Conservation (phyloP, 768 basidiomycete genomes). For the Boletus rubescentipes region DNA sequence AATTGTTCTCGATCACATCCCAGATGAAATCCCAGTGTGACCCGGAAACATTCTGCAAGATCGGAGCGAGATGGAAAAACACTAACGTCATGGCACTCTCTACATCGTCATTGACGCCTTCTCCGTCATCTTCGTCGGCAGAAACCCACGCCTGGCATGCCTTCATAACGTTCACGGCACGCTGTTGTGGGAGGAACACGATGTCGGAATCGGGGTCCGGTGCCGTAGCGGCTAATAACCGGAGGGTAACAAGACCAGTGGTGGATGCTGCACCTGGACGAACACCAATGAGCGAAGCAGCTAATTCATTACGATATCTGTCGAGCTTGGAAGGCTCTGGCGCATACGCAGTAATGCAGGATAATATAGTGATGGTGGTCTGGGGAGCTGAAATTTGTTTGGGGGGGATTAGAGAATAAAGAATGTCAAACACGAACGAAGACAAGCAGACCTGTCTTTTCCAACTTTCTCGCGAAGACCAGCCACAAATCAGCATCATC, state of each 20-base stretch:
- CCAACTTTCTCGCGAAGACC: constrained; percentile 58
- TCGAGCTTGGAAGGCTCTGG: constrained; percentile 72
- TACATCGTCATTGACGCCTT: constrained; percentile 72
- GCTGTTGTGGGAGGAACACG: constrained; percentile 78
- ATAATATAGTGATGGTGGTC: constrained; percentile 63
- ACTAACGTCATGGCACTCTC: constrained; percentile 76
- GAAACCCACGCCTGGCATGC: constrained; percentile 82
- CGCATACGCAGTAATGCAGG: constrained; percentile 57
- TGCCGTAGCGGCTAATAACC: constrained; percentile 68
- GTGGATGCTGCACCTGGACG: constrained; percentile 59
- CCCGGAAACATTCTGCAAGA: constrained; percentile 83
- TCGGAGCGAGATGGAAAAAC: constrained; percentile 75
- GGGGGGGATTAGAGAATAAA: not conserved
- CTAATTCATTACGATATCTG: constrained; percentile 86
- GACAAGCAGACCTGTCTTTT: constrained; percentile 53
- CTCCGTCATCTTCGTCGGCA: constrained; percentile 49
- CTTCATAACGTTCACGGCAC: constrained; percentile 87
- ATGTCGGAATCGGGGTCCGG: constrained; percentile 79
- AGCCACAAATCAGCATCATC: constrained; percentile 81
- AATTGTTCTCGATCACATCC: constrained; percentile 82
- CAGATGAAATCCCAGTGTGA: constrained; percentile 93
- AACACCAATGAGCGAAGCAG: constrained; percentile 74
- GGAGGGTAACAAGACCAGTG: constrained; percentile 66
- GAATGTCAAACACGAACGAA: not conserved
- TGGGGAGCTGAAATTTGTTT: constrained; percentile 65